A percentile compares a stretch with the other conserved stretches of the same genome.
Conservation (phyloP, 768 basidiomycete genomes). For the Chalciporus piperatus region DNA sequence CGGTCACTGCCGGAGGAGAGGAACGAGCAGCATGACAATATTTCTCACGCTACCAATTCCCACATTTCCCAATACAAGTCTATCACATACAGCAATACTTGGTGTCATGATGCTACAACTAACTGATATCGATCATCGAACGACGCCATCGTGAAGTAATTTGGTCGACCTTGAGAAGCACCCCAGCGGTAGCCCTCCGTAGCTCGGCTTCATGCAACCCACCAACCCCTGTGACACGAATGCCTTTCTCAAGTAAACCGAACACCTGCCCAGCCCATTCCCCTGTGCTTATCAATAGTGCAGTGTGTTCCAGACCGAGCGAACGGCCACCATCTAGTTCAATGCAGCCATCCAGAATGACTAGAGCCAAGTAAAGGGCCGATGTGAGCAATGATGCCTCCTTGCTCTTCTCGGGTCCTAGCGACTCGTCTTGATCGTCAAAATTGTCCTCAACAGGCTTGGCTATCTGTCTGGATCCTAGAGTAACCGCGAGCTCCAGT, state of each 20-base stretch:
- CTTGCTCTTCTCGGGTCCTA: constrained; percentile 34
- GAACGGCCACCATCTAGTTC: constrained; percentile 77
- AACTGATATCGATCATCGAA: constrained; percentile 51
- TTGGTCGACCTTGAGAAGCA: constrained; percentile 77
- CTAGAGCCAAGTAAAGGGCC: constrained; percentile 73
- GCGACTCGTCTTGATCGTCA: constrained; percentile 30
- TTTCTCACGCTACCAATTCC: constrained; percentile 8
- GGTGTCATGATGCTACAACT: neutral
- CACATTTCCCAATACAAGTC: constrained; percentile 9
- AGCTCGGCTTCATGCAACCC: constrained; percentile 62
- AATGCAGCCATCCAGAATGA: constrained; percentile 70
- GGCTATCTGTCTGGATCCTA: constrained; percentile 68
- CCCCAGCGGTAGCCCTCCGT: constrained; percentile 71
- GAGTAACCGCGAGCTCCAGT: constrained; percentile 77
- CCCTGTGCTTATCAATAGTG: constrained; percentile 62
- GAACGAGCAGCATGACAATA: neutral
- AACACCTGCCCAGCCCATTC: constrained; percentile 83
- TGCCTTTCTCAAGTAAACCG: constrained; percentile 59
- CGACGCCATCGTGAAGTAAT: constrained; percentile 65
- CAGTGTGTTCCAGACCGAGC: constrained; percentile 72
- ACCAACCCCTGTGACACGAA: constrained; percentile 58
- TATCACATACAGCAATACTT: too few relatives aligned
- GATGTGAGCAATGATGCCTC: constrained; percentile 74
- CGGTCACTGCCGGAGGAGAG: neutral
- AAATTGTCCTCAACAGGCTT: constrained; percentile 34